Percentiles rank a stretch among this genome's conserved stretches.
These are phyloP conservation scores for Rhizomucor pusillus DNA, from an alignment of 371 early-diverging fungal species.

Conservation along the genomic window DNA sequence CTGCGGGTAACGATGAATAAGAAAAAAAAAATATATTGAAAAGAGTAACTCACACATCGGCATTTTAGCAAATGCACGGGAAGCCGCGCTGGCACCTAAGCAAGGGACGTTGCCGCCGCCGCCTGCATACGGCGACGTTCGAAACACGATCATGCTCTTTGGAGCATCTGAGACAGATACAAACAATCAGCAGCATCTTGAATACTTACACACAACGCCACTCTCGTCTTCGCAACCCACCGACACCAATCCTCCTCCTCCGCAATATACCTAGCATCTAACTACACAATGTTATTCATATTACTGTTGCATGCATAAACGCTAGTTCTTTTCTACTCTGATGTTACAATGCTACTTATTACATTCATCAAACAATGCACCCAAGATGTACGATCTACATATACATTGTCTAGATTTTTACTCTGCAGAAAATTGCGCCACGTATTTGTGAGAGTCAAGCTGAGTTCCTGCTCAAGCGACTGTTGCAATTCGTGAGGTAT, in stretches of 20 bases:
- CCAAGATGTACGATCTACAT: constrained; percentile 4
- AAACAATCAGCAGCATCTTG: constrained; percentile 7
- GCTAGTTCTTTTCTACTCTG: not conserved
- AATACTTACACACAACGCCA: constrained; percentile 9
- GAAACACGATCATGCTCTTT: constrained; percentile 45
- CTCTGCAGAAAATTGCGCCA: constrained; percentile 8
- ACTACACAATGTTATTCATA: not conserved
- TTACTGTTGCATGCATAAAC: not conserved
- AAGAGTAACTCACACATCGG: not conserved
- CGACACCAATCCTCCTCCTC: constrained; percentile 5
- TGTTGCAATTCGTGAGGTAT: constrained; percentile 31
- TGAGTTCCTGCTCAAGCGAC: constrained; percentile 35
- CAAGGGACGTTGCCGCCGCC: constrained; percentile 55
- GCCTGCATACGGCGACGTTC: constrained; percentile 53
- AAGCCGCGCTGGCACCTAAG: constrained; percentile 67
- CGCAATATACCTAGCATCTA: constrained; percentile 9
- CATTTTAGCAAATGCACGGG: constrained; percentile 62
- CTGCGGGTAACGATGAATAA: constrained; percentile 15
- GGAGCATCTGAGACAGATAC: constrained; percentile 15
- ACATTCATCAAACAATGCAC: constrained; percentile 4
- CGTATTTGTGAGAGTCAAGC: constrained; percentile 10
- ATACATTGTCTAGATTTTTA: not conserved
- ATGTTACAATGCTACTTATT: not conserved
- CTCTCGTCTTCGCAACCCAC: not conserved
- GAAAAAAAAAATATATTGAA: not conserved